Conservation (phyloP, 2,329 filamentous ascomycete genomes). For the Colletotrichum orbiculare region DNA sequence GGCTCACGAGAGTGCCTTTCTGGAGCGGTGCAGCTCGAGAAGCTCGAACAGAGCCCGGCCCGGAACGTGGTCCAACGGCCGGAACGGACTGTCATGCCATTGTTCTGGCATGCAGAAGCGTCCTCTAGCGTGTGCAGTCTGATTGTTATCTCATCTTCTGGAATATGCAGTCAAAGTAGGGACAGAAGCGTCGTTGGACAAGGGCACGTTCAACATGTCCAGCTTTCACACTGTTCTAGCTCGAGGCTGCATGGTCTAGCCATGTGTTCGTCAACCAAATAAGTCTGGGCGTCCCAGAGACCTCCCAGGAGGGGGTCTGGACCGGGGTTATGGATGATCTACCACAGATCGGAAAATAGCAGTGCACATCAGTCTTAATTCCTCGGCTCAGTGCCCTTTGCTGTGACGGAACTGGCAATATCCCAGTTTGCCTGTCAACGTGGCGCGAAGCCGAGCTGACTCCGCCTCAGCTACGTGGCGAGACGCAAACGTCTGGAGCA, state of each 20-base stretch:
- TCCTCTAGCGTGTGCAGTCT: too few relatives aligned
- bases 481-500: neutral
- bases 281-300: conserved; percentile 6
- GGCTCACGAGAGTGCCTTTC: conserved; percentile 12
- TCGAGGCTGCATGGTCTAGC: neutral
- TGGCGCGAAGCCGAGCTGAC: neutral
- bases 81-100: neutral
- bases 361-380: conserved; percentile 21
- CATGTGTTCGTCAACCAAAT: neutral
- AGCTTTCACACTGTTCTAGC: too few relatives aligned
- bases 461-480: conserved; percentile 22
- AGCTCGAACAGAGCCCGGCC: conserved; percentile 6
- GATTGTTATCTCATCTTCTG: too few relatives aligned
- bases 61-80: neutral
- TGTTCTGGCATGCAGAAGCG: too few relatives aligned
- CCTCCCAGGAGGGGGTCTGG: neutral
- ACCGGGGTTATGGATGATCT: conserved; percentile 9
- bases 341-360: conserved; percentile 16
- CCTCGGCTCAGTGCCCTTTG: conserved; percentile 16
- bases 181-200: too few relatives aligned
- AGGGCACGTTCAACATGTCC: too few relatives aligned
- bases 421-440: conserved; percentile 3
- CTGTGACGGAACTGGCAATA: conserved; percentile 3
- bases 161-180: too few relatives aligned
- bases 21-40: too few relatives aligned